Conservation (phyloP, 2,329 filamentous ascomycete species). For the Lizonia empirigonia region DNA sequence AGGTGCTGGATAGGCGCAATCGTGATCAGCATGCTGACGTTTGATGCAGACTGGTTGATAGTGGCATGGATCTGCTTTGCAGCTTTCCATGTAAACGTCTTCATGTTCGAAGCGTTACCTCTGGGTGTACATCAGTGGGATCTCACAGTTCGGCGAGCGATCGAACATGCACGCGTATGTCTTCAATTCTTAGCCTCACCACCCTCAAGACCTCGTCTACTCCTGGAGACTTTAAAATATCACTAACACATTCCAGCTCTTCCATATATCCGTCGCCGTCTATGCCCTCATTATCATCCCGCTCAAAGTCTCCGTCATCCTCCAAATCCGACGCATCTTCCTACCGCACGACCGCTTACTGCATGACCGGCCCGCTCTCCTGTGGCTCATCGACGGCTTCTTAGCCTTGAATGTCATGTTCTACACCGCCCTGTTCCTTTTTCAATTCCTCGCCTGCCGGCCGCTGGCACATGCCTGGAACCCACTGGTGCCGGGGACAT, state of each 20-base stretch:
- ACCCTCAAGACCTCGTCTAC: background rate
- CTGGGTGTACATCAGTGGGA: constrained; percentile 22
- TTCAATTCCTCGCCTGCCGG: constrained; percentile 26
- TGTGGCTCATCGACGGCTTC: constrained; percentile 17
- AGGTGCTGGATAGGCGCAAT: background rate
- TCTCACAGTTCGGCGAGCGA: constrained; percentile 13
- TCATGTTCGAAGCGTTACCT: constrained; percentile 13
- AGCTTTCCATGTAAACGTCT: constrained; percentile 14
- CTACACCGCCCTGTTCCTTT: constrained; percentile 24
- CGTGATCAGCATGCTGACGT: background rate
- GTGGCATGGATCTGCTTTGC: constrained; percentile 16
- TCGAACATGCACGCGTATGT: constrained; percentile 15
- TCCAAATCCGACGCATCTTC: constrained; percentile 28
- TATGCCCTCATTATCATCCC: constrained; percentile 20
- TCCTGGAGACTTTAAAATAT: too few relatives aligned
- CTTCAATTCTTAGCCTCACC: background rate
- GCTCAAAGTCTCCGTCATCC: constrained; percentile 26
- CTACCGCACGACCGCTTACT: constrained; percentile 7
- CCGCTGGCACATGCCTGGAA: constrained; percentile 25
- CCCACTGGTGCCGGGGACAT: constrained; percentile 13
- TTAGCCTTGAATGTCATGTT: constrained; percentile 22
- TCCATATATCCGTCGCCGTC: constrained; percentile 17
- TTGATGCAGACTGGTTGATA: constrained; percentile 15
- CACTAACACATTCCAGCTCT: constrained; percentile 10
- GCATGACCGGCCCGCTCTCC: background rate